Percentiles rank a stretch among this genome's conserved stretches.
Conservation (phyloP, 495 filamentous ascomycete genomes). For the Lophium mytilinum region DNA sequence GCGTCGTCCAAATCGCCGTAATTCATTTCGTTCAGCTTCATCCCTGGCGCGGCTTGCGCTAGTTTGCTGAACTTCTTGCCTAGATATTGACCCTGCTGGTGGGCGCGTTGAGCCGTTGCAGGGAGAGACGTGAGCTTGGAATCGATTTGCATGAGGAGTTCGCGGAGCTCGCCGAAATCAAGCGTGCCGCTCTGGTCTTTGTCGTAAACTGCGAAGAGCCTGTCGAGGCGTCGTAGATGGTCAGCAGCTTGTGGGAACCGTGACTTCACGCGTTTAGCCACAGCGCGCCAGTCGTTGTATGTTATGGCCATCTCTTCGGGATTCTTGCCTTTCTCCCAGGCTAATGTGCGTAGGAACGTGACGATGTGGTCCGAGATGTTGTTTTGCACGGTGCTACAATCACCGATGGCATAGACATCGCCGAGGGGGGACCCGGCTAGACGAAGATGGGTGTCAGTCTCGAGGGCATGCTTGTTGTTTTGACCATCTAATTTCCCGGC, state of each 20-base stretch:
- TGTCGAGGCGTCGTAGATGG: constrained; percentile 83
- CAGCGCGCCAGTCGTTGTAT: constrained; percentile 78
- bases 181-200: constrained; percentile 86
- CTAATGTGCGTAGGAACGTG: constrained; percentile 76
- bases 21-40: constrained; percentile 67
- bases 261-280: constrained; percentile 73
- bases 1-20: constrained; percentile 90
- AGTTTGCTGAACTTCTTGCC: constrained; percentile 92
- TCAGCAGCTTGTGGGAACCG: constrained; percentile 89
- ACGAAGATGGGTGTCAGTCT: constrained; percentile 91
- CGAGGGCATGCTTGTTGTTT: constrained; percentile 82
- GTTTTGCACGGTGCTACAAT: constrained; percentile 79
- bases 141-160: constrained; percentile 67
- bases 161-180: constrained; percentile 83
- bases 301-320: constrained; percentile 73
- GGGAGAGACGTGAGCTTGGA: constrained; percentile 37
- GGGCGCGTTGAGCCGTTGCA: constrained; percentile 80
- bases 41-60: constrained; percentile 66
- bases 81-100: constrained; percentile 93
- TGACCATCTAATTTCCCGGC: constrained; percentile 62
- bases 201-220: constrained; percentile 85
- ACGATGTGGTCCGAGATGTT: constrained; percentile 82
- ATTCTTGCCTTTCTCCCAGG: constrained; percentile 86
- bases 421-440: constrained; percentile 85
- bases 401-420: constrained; percentile 96